phyloP scores from a whole-genome alignment of 164 flowering plant species.

The Stephania yunnanensis region DNA sequence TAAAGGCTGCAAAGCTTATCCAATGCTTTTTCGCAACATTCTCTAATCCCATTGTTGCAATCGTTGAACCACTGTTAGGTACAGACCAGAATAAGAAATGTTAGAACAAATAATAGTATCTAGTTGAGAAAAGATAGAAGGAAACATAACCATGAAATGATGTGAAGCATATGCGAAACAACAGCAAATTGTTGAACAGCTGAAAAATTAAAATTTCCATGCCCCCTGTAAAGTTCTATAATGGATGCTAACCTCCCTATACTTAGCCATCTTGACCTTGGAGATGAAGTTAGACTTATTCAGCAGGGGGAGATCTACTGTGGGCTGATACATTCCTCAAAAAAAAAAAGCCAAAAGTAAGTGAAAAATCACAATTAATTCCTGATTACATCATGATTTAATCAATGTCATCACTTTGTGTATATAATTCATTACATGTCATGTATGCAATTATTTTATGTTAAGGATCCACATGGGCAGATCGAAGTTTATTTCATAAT shows the following conservation, averaged over 20 bases:
- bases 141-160: not conserved
- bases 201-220: not conserved
- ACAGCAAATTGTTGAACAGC: not conserved
- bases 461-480: not conserved
- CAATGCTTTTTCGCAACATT: conserved; percentile 60
- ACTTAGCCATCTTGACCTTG: conserved; percentile 63
- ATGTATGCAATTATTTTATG: not conserved
- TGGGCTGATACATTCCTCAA: conserved; percentile 44
- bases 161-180: not conserved
- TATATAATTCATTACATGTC: not conserved
- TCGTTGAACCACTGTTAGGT: conserved; percentile 80
- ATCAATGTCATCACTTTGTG: not conserved
- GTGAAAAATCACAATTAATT: not conserved
- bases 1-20: conserved; percentile 42
- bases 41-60: conserved; percentile 58
- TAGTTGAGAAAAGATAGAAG: not conserved
- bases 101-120: too few relatives aligned
- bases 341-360: conserved; percentile 13
- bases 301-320: conserved; percentile 50
- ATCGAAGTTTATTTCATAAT: not conserved
- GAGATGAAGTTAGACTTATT: conserved; percentile 29
- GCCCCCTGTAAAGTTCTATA: not conserved
- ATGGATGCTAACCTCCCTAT: conserved; percentile 53
- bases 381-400: not conserved
- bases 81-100: not conserved